Evolutionary conservation across 345 rosid genomes (phyloP), one percentile per base, ranked within the genome.

Genomic region (Salix viminalis): DNA sequence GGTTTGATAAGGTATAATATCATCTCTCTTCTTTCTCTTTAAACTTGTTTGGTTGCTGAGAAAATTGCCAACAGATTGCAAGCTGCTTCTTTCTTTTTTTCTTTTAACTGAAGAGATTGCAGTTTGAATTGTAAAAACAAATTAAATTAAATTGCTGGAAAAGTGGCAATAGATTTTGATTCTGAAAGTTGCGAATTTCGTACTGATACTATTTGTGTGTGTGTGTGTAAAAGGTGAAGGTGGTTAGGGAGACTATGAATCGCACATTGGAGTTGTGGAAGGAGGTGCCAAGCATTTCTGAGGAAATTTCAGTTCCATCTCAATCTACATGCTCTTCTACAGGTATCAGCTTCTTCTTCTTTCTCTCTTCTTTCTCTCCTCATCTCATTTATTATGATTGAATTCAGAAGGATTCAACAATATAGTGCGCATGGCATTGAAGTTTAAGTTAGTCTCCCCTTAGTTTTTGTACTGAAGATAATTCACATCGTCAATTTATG

Each of bases 221-320:
- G 60, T 65, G 36, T 5, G 37, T 36, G 12, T 3, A 3, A 78
- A 76, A 93, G 99, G 90, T 95, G 21, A 95, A 93, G 79, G 81
- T 89, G 75, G 99, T 95, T 44, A 86, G 99, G 37, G 99, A 95
- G 85, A 89, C 92, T 1, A 93, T 95, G 97, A 92, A 88, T 81
- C 89, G 84, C 70, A 84, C 92, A 19, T 71, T 95, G 87, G 87
- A 86, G 69, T 66, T 88, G 71, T 95, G 99, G 99, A 93, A 89
- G 87, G 90, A 80, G 26, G 88, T 93, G 72, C 81, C 84, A 76
- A 78, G 82, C 64, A 83, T 79, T 84, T 78, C 81, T 6, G 88
- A 86, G 41, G 92, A 87, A 28, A 69, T 78, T 80, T 77, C 85
- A 50, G 65, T 83, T 26, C 54, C 84, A 24, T 77, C 90, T 64